Evolutionary conservation across 108 stramenopile species (phyloP).

Genomic region (Discostella pseudostelligera): DNA sequence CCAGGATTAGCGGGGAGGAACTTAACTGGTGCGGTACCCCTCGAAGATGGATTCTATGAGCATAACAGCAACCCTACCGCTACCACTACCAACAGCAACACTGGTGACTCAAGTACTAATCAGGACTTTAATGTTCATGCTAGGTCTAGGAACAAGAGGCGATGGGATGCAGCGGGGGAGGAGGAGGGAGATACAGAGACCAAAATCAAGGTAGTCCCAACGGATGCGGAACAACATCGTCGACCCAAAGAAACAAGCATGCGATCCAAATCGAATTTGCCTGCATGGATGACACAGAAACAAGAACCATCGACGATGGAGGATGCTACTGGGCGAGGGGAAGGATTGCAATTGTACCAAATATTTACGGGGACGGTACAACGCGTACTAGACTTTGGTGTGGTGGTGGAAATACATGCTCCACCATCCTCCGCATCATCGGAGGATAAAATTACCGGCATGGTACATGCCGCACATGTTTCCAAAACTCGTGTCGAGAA

Average conservation of each 20-base stretch:
- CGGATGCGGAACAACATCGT: not conserved
- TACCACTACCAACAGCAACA: constrained; percentile 19
- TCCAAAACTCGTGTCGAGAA: constrained; percentile 50
- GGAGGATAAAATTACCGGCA: constrained; percentile 62
- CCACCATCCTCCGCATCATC: not conserved
- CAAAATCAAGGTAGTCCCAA: constrained; percentile 3
- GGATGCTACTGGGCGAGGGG: constrained; percentile 3
- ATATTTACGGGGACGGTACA: constrained; percentile 84
- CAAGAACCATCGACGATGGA: constrained; percentile 24
- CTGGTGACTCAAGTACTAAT: constrained; percentile 2
- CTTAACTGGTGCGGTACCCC: constrained; percentile 59
- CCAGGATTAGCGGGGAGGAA: constrained; percentile 88
- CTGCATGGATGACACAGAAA: constrained; percentile 84
- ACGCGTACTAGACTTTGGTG: constrained; percentile 91
- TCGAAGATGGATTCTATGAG: constrained; percentile 87
- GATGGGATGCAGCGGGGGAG: constrained; percentile 30
- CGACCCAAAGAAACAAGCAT: constrained; percentile 43
- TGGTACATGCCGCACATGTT: constrained; percentile 88
- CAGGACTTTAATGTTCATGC: constrained; percentile 36
- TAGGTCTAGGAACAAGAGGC: constrained; percentile 26
- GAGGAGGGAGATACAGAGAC: not conserved
- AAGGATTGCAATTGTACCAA: constrained; percentile 61
- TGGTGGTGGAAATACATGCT: constrained; percentile 73
- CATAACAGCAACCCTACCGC: constrained; percentile 39
- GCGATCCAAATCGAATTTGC: constrained; percentile 72